Conservation (phyloP, 345 rosid genomes). For the Turnera subulata region DNA sequence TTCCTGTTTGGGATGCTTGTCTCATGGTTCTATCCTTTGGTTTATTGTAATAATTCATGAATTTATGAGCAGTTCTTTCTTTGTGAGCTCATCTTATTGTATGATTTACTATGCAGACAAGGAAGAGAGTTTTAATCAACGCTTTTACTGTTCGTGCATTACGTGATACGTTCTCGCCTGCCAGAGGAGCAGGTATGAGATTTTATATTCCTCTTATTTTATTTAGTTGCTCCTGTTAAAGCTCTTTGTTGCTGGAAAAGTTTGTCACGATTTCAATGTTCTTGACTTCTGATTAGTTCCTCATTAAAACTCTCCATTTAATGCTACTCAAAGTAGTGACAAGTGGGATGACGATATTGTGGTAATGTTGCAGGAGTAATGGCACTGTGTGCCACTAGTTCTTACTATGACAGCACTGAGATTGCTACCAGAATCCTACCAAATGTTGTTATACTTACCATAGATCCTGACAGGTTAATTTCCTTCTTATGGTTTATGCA, state of each 20-base stretch:
- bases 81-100: slow-evolving; percentile 10
- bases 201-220: slow-evolving; percentile 6
- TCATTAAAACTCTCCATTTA: too few species aligned
- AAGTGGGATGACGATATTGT: slow-evolving; percentile 11
- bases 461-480: slow-evolving; percentile 87
- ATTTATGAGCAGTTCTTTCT: slow-evolving; percentile 4
- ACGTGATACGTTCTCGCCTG: slow-evolving; percentile 95
- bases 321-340: neutral
- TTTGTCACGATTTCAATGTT: neutral
- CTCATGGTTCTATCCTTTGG: neutral
- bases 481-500: slow-evolving; percentile 3
- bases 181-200: slow-evolving; percentile 93
- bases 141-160: slow-evolving; percentile 98
- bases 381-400: slow-evolving; percentile 94
- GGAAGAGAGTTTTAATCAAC: slow-evolving; percentile 94
- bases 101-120: slow-evolving; percentile 50
- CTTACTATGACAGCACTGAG: slow-evolving; percentile 81
- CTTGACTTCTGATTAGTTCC: neutral
- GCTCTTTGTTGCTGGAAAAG: neutral
- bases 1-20: slow-evolving; percentile 6
- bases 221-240: neutral
- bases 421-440: slow-evolving; percentile 95
- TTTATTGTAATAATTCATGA: neutral
- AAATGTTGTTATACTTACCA: slow-evolving; percentile 73
- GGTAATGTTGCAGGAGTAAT: slow-evolving; percentile 62